These are phyloP conservation scores for Aspergillus sp. DNA, from an alignment of 2,329 filamentous ascomycete genomes.

Conservation along the genomic window DNA sequence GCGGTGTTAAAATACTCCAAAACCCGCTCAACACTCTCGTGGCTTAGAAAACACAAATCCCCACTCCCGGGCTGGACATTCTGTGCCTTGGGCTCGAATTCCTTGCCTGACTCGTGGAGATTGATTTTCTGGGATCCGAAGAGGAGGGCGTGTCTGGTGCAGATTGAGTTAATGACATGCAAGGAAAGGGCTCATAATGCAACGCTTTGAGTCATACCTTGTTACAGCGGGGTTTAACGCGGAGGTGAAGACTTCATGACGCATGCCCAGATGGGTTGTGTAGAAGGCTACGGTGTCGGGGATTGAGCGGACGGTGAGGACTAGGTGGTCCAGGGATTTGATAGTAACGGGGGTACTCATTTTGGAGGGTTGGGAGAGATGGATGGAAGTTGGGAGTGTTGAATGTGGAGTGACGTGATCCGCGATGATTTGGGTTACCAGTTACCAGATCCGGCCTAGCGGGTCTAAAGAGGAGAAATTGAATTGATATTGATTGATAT, in stretches of 20 bases:
- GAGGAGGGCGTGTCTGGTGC: slow-evolving; percentile 50
- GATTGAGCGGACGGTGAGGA: neutral
- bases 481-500: no score
- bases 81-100: slow-evolving; percentile 61
- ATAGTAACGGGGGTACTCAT: neutral
- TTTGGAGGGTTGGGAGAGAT: neutral
- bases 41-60: slow-evolving; percentile 61
- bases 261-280: neutral
- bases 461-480: no score
- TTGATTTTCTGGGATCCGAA: slow-evolving; percentile 64
- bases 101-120: slow-evolving; percentile 57
- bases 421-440: no score
- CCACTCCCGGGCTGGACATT: slow-evolving; percentile 57
- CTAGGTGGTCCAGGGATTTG: neutral
- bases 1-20: neutral
- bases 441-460: no score
- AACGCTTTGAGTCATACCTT: neutral
- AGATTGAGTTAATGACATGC: no score
- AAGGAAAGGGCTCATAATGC: no score
- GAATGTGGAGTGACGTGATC: neutral
- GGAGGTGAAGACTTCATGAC: neutral
- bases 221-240: neutral
- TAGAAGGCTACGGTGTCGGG: neutral
- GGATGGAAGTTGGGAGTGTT: neutral
- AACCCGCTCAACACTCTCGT: slow-evolving; percentile 48